A percentile compares a stretch with the other conserved stretches of the same genome.
Conservation (phyloP, 73 alveolate genomes). For the Paramecium pentaurelia region DNA sequence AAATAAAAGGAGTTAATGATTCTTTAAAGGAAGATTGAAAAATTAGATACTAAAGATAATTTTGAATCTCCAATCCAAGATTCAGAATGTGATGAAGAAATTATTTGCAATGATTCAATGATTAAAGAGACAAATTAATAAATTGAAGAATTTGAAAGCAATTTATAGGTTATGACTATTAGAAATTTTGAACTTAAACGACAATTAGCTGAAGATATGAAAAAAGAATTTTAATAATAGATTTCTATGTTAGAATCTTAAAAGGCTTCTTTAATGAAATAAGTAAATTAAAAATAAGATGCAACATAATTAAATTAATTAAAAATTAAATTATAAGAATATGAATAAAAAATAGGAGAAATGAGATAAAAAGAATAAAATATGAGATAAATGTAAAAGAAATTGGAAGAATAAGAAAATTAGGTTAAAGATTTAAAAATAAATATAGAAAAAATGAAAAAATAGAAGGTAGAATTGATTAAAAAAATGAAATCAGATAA, state of each 20-base stretch:
- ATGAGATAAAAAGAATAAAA: not conserved
- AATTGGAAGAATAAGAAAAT: slow-evolving; percentile 32
- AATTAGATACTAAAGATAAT: not conserved
- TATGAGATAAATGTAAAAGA: not conserved
- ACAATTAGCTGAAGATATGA: not conserved
- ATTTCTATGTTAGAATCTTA: not conserved
- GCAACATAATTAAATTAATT: not conserved
- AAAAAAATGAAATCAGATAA: slow-evolving; percentile 20
- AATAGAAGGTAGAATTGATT: slow-evolving; percentile 22
- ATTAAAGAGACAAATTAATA: not conserved
- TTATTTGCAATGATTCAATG: not conserved
- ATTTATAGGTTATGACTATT: not conserved
- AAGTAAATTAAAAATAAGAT: not conserved
- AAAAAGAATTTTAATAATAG: not conserved
- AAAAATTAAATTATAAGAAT: not conserved
- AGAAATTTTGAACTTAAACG: not conserved
- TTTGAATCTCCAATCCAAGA: not conserved
- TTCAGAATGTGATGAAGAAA: not conserved
- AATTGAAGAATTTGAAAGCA: slow-evolving; percentile 38
- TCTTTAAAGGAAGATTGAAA: not conserved
- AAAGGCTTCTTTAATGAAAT: not conserved
- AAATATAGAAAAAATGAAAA: slow-evolving; percentile 23
- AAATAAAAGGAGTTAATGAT: not conserved
- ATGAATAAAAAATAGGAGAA: not conserved
- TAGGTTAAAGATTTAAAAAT: slow-evolving; percentile 11